A percentile compares a stretch with the other conserved stretches of the same genome.
Conservation (phyloP, 805 yeast species). For the Ogataea trehaloabstinens region DNA sequence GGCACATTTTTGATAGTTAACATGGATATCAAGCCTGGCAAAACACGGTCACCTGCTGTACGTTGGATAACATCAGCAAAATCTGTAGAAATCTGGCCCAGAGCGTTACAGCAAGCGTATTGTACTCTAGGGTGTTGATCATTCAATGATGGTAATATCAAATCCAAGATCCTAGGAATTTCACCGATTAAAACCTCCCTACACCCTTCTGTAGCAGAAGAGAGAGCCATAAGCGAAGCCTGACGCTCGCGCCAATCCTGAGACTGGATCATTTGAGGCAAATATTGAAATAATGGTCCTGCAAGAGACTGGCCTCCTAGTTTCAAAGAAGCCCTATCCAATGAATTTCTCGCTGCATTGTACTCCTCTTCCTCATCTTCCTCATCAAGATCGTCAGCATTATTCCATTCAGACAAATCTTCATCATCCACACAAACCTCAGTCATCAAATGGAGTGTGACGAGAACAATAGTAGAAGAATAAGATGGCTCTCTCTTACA, state of each 20-base stretch:
- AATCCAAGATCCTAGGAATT: constrained; percentile 75
- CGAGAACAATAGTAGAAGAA: constrained; percentile 66
- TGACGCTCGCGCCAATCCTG: constrained; percentile 90
- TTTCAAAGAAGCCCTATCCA: constrained; percentile 84
- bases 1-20: constrained; percentile 73
- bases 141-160: constrained; percentile 79
- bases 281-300: constrained; percentile 78
- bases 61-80: constrained; percentile 87
- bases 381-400: constrained; percentile 72
- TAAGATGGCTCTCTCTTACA: constrained; percentile 77
- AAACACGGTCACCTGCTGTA: constrained; percentile 70
- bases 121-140: constrained; percentile 94
- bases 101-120: constrained; percentile 93
- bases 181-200: constrained; percentile 81
- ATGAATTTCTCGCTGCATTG: constrained; percentile 90
- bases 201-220: constrained; percentile 97
- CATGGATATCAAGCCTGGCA: constrained; percentile 86
- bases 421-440: constrained; percentile 88
- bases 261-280: constrained; percentile 80
- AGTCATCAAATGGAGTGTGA: constrained; percentile 81
- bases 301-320: constrained; percentile 83
- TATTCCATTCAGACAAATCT: constrained; percentile 74
- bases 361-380: constrained; percentile 85
- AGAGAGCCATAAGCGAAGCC: constrained; percentile 94
- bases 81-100: constrained; percentile 96